phyloP scores from a whole-genome alignment of 768 basidiomycete genomes.

The Lactifluus piperatus region DNA sequence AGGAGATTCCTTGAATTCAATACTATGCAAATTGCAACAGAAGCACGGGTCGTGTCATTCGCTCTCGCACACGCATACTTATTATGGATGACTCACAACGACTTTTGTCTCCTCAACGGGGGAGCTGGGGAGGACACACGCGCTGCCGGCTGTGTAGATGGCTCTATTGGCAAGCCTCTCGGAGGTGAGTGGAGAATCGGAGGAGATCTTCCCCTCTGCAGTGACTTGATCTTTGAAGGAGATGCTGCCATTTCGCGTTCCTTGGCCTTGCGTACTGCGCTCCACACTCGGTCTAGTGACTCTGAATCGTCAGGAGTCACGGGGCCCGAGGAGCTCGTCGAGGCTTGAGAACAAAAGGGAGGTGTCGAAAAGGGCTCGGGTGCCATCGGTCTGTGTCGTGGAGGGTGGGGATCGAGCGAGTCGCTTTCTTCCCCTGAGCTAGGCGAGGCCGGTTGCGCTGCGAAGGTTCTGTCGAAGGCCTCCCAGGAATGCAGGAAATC shows the following conservation, averaged over 20 bases:
- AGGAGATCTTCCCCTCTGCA: slow-evolving; percentile 34
- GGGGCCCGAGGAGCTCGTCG: slow-evolving; percentile 19
- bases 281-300: slow-evolving; percentile 56
- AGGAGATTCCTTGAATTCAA: slow-evolving; percentile 60
- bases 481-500: slow-evolving; percentile 21
- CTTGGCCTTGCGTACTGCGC: slow-evolving; percentile 53
- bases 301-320: slow-evolving; percentile 23
- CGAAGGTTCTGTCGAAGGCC: slow-evolving; percentile 20
- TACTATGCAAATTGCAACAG: slow-evolving; percentile 33
- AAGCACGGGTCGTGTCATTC: not conserved
- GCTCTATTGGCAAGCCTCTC: not conserved
- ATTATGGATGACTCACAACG: slow-evolving; percentile 40
- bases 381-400: slow-evolving; percentile 19
- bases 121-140: slow-evolving; percentile 21
- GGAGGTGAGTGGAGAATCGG: slow-evolving; percentile 7
- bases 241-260: slow-evolving; percentile 57
- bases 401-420: slow-evolving; percentile 5
- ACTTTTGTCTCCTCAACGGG: slow-evolving; percentile 49
- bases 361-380: slow-evolving; percentile 21
- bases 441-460: slow-evolving; percentile 16
- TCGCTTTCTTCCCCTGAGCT: slow-evolving; percentile 11
- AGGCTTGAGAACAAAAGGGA: slow-evolving; percentile 13
- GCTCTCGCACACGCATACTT: not conserved
- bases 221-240: slow-evolving; percentile 61
- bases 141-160: slow-evolving; percentile 3